A percentile compares a stretch with the other conserved stretches of the same genome.
These are phyloP conservation scores for Cyberlindnera mycetangii DNA, from an alignment of 805 yeast species.

Conservation along the genomic window DNA sequence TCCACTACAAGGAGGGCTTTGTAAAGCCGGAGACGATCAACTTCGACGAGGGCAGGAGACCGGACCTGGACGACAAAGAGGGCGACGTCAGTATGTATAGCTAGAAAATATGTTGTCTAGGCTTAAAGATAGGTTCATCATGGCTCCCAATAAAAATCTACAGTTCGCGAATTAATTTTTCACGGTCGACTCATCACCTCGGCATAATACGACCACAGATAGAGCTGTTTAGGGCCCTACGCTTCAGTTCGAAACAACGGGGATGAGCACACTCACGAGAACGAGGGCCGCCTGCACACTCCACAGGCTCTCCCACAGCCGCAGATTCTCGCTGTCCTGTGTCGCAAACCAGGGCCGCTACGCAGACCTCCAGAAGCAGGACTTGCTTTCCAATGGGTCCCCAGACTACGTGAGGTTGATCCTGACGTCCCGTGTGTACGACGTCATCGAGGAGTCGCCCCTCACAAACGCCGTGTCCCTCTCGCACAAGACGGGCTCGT, in stretches of 20 bases:
- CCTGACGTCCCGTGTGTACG: conserved; percentile 90
- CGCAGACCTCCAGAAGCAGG: conserved; percentile 37
- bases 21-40: conserved; percentile 44
- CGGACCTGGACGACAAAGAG: conserved; percentile 29
- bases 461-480: conserved; percentile 70
- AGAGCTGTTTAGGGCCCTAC: too few species aligned
- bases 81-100: neutral
- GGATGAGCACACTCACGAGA: conserved; percentile 1
- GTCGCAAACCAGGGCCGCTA: conserved; percentile 8
- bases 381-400: conserved; percentile 55
- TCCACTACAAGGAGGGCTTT: conserved; percentile 38
- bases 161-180: neutral
- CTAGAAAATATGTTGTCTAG: too few species aligned
- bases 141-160: neutral
- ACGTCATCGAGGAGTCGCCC: conserved; percentile 90
- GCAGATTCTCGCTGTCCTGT: neutral
- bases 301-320: neutral
- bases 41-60: conserved; percentile 47
- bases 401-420: conserved; percentile 95
- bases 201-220: neutral
- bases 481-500: conserved; percentile 71
- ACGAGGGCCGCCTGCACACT: neutral
- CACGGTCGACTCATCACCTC: conserved; percentile 1
- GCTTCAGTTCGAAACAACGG: neutral
- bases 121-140: too few species aligned